Percentiles rank a stretch among this genome's conserved stretches.
phyloP scores from a whole-genome alignment of 345 rosid genomes.

The Schrenkiella parvula region DNA sequence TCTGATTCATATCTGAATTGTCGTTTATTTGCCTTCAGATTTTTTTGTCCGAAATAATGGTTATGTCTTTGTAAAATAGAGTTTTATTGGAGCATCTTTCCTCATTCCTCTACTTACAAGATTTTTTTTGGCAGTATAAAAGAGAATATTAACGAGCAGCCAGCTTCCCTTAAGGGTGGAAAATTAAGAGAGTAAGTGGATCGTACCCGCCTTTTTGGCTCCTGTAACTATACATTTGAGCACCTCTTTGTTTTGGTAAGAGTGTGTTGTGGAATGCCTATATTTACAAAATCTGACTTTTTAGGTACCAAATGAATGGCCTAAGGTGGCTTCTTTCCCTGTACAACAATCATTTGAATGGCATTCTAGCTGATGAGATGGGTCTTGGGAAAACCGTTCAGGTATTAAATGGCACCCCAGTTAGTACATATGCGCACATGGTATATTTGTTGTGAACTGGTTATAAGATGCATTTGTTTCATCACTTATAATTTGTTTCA shows the following conservation, averaged over 20 bases:
- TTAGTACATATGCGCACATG: not conserved
- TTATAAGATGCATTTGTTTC: not conserved
- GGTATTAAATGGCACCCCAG: conserved; percentile 33
- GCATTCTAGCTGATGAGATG: conserved; percentile 97
- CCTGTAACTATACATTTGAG: not conserved
- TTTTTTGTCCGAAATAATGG: not conserved
- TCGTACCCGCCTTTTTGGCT: not conserved
- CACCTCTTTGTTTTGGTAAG: not conserved
- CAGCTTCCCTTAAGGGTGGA: conserved; percentile 65
- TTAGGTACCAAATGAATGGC: conserved; percentile 95
- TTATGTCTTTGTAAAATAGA: not conserved
- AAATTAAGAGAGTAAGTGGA: conserved; percentile 85
- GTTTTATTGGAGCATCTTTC: not conserved
- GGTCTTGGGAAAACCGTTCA: conserved; percentile 98
- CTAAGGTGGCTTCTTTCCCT: conserved; percentile 87
- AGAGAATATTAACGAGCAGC: conserved; percentile 84
- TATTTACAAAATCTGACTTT: conserved; percentile 18
- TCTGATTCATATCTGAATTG: not conserved
- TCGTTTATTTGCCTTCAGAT: not conserved
- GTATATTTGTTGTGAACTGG: not conserved
- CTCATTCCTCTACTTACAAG: not conserved
- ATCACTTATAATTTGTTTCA: not conserved
- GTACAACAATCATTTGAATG: conserved; percentile 85
- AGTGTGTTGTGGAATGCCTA: conserved; percentile 12
- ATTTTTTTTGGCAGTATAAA: conserved; percentile 55